Evolutionary conservation across 257 asterid genomes (phyloP).

Genomic region (Solanum rostratum): DNA sequence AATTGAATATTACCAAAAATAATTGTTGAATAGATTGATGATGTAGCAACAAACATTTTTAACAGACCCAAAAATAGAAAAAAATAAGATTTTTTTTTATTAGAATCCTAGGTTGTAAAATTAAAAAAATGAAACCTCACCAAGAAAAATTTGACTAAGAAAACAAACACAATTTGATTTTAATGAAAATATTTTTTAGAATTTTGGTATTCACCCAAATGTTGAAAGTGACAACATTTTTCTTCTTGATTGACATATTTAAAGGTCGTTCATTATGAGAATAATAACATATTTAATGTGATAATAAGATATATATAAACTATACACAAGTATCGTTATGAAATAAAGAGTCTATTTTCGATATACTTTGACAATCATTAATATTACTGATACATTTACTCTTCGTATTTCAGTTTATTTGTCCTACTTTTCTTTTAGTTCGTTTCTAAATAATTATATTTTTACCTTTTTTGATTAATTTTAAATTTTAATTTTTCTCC

Average conservation of each 20-base stretch:
- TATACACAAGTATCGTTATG: not conserved
- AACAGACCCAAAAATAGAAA: not conserved
- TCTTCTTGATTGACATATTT: not conserved
- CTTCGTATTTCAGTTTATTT: not conserved
- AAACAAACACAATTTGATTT: not conserved
- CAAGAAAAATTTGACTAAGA: not conserved
- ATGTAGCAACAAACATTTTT: not conserved
- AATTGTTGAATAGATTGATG: not conserved
- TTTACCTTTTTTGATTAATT: no score
- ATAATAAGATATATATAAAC: no score
- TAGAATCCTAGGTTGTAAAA: not conserved
- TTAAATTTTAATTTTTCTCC: no score
- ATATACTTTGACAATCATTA: not conserved
- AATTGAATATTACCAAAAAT: not conserved
- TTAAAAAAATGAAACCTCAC: not conserved
- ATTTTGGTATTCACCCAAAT: not conserved
- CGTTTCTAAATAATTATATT: no score
- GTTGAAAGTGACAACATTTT: not conserved
- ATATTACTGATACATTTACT: no score
- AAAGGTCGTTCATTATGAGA: slow-evolving; percentile 5
- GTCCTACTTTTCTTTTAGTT: no score
- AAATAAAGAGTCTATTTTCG: not conserved
- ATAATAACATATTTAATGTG: no score
- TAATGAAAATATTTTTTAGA: not conserved
- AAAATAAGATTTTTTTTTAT: not conserved